Evolutionary conservation across 192 early-diverging fungal species (phyloP).

Genomic region (Coemansia erecta): DNA sequence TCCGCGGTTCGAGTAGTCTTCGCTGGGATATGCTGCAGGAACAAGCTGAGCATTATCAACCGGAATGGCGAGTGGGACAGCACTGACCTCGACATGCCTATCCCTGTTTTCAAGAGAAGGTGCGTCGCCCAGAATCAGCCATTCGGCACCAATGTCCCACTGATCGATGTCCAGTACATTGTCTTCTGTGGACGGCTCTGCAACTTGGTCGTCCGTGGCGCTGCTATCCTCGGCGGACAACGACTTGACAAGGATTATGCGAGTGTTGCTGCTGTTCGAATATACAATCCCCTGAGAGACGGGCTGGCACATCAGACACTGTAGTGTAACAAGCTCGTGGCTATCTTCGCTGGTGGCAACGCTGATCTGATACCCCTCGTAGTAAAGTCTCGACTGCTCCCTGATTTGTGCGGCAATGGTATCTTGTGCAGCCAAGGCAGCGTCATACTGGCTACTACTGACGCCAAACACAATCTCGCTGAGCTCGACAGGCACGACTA

Average conservation of each 20-base stretch:
- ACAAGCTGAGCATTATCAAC: constrained; percentile 20
- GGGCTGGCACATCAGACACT: constrained; percentile 52
- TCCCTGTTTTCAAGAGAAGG: constrained; percentile 2
- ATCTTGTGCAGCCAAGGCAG: constrained; percentile 17
- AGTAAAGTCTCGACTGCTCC: constrained; percentile 9
- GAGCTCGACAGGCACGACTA: constrained; percentile 26
- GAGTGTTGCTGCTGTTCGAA: constrained; percentile 5
- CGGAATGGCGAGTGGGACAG: constrained; percentile 10
- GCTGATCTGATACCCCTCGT: constrained; percentile 6
- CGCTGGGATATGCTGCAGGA: constrained; percentile 15
- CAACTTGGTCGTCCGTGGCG: neutral
- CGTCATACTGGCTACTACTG: constrained; percentile 21
- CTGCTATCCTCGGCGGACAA: neutral
- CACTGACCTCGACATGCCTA: constrained; percentile 11
- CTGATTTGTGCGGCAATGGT: constrained; percentile 19
- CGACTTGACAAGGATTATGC: constrained; percentile 30
- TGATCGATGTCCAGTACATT: constrained; percentile 5
- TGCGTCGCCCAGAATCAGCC: constrained; percentile 47
- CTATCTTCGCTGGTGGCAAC: neutral
- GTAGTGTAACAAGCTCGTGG: constrained; percentile 4
- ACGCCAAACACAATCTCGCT: constrained; percentile 47
- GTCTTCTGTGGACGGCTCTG: neutral
- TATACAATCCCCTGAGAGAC: constrained; percentile 28
- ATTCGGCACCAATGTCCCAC: constrained; percentile 47
- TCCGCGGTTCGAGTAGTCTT: constrained; percentile 37